Conservation (phyloP, 495 filamentous ascomycete species). For the Penicillium chermesinum region DNA sequence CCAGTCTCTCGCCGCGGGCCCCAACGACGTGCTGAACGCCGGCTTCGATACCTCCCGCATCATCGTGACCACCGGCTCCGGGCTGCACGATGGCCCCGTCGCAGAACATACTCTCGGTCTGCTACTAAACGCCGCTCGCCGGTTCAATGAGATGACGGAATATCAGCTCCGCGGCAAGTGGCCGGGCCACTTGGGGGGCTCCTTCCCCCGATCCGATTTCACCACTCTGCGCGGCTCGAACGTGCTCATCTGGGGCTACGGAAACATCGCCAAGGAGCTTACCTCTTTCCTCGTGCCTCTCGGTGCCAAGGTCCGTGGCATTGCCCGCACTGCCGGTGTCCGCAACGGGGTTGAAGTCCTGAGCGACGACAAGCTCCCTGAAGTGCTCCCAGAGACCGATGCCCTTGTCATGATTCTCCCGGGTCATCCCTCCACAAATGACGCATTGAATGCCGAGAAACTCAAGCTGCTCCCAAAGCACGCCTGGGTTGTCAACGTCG, state of each 20-base stretch:
- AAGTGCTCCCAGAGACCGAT: slow-evolving; percentile 23
- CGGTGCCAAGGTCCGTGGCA: slow-evolving; percentile 21
- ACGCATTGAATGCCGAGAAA: slow-evolving; percentile 22
- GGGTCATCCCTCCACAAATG: slow-evolving; percentile 20
- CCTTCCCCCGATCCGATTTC: slow-evolving; percentile 50
- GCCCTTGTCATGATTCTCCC: slow-evolving; percentile 30
- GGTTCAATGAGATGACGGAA: slow-evolving; percentile 56
- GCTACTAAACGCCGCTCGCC: slow-evolving; percentile 43
- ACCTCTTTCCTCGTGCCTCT: slow-evolving; percentile 23
- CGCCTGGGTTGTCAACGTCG: slow-evolving; percentile 63
- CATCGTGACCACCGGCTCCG: slow-evolving; percentile 51
- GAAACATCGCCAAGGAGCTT: slow-evolving; percentile 32
- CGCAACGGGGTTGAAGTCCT: slow-evolving; percentile 40
- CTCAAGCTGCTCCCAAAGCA: slow-evolving; percentile 46
- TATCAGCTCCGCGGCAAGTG: slow-evolving; percentile 48
- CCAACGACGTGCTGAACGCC: slow-evolving; percentile 55
- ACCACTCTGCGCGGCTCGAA: slow-evolving; percentile 48
- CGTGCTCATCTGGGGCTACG: slow-evolving; percentile 29
- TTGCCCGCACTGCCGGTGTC: slow-evolving; percentile 23
- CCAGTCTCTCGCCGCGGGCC: slow-evolving; percentile 56
- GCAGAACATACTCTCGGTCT: slow-evolving; percentile 55
- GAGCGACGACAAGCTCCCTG: slow-evolving; percentile 27
- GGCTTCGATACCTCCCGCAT: slow-evolving; percentile 46
- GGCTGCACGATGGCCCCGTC: slow-evolving; percentile 55
- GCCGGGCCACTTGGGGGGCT: slow-evolving; percentile 53